Evolutionary conservation across 768 basidiomycete genomes (phyloP), one percentile per base, ranked within the genome.

Genomic region (Rhizopogon vulgaris): DNA sequence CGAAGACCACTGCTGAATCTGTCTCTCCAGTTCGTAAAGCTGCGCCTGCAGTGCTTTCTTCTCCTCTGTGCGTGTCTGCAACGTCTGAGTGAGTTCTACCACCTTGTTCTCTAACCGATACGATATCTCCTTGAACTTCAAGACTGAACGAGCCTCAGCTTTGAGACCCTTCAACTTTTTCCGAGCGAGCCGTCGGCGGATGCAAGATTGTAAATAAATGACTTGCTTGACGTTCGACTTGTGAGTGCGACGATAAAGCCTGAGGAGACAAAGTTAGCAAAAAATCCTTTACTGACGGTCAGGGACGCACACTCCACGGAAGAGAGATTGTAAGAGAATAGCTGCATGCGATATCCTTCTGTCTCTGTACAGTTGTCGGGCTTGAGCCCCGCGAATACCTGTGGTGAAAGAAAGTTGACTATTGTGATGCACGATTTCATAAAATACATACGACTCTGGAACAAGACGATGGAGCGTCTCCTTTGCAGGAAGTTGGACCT

Each of bases 41-140:
- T 84, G 83, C n/a, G 70, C 73, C 57, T 87, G 84, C 40, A 98
- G 73, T 49, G 84, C 85, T 70, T 90, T 94, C 74, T 90, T 93
- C 73, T 99, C 95, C 53, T 82, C 80, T 2, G 86, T 94, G 42
- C 95, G 85, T 63, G 79, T 85, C 69, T 97, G 96, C 11, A 99
- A 79, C 14, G 74, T 83, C 66, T 99, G 96, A 0, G 96, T 98
- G 56, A 99, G 86, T 66, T 98, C 95, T 53, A 99, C 92, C 40
- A 99, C 96, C 73, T 98, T 99, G 78, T 98, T 99, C 74, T 99
- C 96, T 51, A 99, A 78, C 59, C 83, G 84, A 65, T 98, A 98
- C 0, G 95, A 97, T 58, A 95, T 96, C 71, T 96, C 94, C 73
- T 96, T 97, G 83, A 95, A 97, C 66, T 94, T 96, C 59, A 90